Conservation (phyloP, 2,329 filamentous ascomycete genomes). For the Huntiella omanensis region DNA sequence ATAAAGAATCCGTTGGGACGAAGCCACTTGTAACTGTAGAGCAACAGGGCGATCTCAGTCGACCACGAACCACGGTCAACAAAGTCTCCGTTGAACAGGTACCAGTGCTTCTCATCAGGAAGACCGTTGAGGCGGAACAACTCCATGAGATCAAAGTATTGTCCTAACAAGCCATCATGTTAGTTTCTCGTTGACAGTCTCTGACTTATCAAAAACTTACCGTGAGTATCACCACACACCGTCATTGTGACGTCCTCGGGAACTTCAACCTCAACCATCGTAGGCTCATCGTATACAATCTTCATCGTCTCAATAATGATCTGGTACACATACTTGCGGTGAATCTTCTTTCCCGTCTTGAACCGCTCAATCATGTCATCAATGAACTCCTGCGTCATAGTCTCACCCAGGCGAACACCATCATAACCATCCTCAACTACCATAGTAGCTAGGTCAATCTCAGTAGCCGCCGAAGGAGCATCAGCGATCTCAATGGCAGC, state of each 20-base stretch:
- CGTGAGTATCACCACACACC: slow-evolving; percentile 94
- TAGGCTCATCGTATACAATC: slow-evolving; percentile 78
- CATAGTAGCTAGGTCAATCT: slow-evolving; percentile 74
- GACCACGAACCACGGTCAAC: slow-evolving; percentile 97
- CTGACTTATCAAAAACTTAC: slow-evolving; percentile 26
- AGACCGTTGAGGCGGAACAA: slow-evolving; percentile 82
- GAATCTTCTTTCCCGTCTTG: slow-evolving; percentile 87
- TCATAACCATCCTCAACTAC: slow-evolving; percentile 70
- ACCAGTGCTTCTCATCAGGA: slow-evolving; percentile 72
- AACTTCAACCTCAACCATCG: slow-evolving; percentile 88
- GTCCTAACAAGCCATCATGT: slow-evolving; percentile 34
- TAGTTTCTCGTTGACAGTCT: slow-evolving; percentile 10
- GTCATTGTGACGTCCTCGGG: slow-evolving; percentile 63
- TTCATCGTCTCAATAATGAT: slow-evolving; percentile 83
- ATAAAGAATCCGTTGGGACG: slow-evolving; percentile 77
- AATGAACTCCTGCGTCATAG: slow-evolving; percentile 94
- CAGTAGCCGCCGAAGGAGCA: slow-evolving; percentile 79
- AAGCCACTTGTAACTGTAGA: slow-evolving; percentile 96
- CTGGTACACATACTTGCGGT: slow-evolving; percentile 93
- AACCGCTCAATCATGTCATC: slow-evolving; percentile 94
- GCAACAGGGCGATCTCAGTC: slow-evolving; percentile 78
- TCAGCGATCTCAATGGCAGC: slow-evolving; percentile 88
- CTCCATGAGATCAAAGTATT: slow-evolving; percentile 95
- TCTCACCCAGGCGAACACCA: slow-evolving; percentile 53
- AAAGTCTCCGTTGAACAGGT: slow-evolving; percentile 97